Conservation (phyloP, 164 flowering plant species). For the Liriodendron chinense region DNA sequence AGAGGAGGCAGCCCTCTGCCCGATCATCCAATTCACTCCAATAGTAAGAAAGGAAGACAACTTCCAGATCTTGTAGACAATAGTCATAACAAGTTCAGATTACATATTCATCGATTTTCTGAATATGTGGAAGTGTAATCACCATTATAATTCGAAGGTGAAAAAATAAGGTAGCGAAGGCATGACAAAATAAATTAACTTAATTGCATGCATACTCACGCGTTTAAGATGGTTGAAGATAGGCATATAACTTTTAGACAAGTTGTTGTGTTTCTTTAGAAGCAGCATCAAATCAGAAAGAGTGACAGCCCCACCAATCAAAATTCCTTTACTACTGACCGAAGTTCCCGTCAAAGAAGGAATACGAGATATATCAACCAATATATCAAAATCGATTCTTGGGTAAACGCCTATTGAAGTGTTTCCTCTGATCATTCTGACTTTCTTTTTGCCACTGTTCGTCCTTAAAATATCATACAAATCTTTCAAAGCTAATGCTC, state of each 20-base stretch:
- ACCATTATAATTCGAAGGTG: background rate
- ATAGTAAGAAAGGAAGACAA: no score
- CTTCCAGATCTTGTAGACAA: no score
- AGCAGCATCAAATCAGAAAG: constrained; percentile 8
- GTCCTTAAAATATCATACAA: constrained; percentile 6
- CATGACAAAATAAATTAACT: background rate
- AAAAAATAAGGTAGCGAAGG: background rate
- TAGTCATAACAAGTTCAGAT: no score
- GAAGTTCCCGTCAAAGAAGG: constrained; percentile 7
- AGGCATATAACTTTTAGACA: constrained; percentile 7
- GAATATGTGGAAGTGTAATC: no score
- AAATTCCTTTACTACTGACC: background rate
- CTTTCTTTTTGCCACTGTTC: constrained; percentile 7
- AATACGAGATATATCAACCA: constrained; percentile 9
- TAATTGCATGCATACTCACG: constrained; percentile 3
- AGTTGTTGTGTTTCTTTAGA: constrained; percentile 7
- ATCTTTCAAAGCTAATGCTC: constrained; percentile 8
- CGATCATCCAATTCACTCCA: background rate
- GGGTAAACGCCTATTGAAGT: constrained; percentile 12
- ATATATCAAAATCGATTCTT: background rate
- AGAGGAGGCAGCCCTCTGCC: background rate
- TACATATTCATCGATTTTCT: no score
- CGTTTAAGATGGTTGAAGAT: constrained; percentile 7
- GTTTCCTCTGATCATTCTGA: constrained; percentile 7
- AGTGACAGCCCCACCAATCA: constrained; percentile 9